These are phyloP conservation scores for Pythium grandisporangium DNA, from an alignment of 352 stramenopile species.

Conservation along the genomic window DNA sequence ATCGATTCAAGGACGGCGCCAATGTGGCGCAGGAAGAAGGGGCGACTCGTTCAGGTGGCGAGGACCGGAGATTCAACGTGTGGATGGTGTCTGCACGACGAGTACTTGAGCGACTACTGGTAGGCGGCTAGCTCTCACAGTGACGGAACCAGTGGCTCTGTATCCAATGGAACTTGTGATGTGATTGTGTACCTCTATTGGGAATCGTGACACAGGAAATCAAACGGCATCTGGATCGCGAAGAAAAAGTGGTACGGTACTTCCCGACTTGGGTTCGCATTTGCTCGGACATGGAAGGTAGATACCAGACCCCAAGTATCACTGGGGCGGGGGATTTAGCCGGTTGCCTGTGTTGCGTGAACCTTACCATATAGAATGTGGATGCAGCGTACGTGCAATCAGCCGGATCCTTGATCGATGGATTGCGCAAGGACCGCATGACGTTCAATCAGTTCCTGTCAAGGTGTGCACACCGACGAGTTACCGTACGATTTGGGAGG, in stretches of 20 bases:
- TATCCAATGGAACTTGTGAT: neutral
- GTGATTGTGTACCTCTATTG: neutral
- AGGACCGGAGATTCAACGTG: constrained; percentile 7
- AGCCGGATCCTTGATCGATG: too few species aligned
- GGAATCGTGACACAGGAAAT: constrained; percentile 1
- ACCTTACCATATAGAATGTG: too few species aligned
- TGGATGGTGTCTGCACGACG: constrained; percentile 14
- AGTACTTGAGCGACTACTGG: constrained; percentile 11
- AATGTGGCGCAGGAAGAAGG: too few species aligned
- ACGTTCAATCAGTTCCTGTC: too few species aligned
- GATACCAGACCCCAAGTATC: too few species aligned
- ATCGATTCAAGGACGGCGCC: neutral
- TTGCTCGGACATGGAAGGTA: too few species aligned
- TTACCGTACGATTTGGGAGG: too few species aligned
- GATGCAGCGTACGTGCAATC: too few species aligned
- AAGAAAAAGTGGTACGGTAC: constrained; percentile 5
- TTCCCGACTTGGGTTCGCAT: neutral
- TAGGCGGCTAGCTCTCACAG: neutral
- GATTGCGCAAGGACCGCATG: too few species aligned
- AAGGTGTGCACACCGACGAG: too few species aligned
- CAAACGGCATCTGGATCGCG: constrained; percentile 7
- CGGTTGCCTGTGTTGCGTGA: too few species aligned
- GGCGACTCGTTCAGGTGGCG: neutral
- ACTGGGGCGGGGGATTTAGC: too few species aligned
- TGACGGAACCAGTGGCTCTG: neutral